Conservation (phyloP, 1,284 basidiomycete genomes). For the Ceratobasidium sp. region DNA sequence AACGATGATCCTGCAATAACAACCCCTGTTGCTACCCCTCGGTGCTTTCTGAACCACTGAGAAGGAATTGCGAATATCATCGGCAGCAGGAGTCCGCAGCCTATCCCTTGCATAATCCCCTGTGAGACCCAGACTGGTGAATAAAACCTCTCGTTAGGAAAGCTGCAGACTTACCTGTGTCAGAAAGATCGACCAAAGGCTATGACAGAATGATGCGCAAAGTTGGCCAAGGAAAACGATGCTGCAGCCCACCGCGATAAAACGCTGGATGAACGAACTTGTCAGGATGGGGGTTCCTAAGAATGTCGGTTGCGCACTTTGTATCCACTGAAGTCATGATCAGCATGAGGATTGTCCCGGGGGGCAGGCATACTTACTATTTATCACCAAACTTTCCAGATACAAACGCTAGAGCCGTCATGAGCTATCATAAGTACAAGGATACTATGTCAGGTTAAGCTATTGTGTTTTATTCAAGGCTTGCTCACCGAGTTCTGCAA, state of each 20-base stretch:
- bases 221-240: conserved; percentile 48
- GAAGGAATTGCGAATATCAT: conserved; percentile 50
- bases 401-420: conserved; percentile 12
- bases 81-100: conserved; percentile 49
- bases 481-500: conserved; percentile 45
- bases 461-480: not conserved
- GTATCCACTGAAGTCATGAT: not conserved
- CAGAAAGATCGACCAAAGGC: conserved; percentile 51
- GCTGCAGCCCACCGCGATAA: conserved; percentile 46
- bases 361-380: conserved; percentile 42
- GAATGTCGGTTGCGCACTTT: not conserved
- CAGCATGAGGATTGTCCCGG: not conserved
- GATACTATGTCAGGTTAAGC: not conserved
- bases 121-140: not conserved
- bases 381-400: conserved; percentile 44
- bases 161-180: conserved; percentile 46
- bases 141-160: not conserved
- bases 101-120: conserved; percentile 49
- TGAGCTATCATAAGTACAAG: conserved; percentile 7
- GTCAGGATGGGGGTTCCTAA: not conserved
- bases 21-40: conserved; percentile 52
- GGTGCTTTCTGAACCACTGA: conserved; percentile 52
- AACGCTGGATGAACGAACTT: conserved; percentile 36
- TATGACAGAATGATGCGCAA: conserved; percentile 48
- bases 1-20: conserved; percentile 51